A percentile compares a stretch with the other conserved stretches of the same genome.
Evolutionary conservation across 257 asterid genomes (phyloP).

Genomic region (Eustoma russellianum): DNA sequence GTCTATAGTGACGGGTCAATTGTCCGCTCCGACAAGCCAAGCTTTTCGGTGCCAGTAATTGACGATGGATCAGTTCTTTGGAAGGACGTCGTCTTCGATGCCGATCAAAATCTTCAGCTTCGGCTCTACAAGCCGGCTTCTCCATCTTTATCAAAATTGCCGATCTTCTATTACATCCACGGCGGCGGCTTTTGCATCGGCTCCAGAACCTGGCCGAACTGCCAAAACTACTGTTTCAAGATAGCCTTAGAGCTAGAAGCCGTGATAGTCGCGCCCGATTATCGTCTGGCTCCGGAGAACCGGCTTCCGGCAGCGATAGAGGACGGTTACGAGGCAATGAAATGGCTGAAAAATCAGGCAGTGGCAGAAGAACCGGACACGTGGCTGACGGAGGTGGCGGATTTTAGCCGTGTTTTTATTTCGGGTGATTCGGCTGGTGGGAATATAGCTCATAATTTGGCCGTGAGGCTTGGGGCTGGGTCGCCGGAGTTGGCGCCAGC

Average conservation of each 20-base stretch:
- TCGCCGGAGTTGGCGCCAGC: constrained; percentile 37
- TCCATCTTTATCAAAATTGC: constrained; percentile 33
- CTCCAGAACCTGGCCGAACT: constrained; percentile 64
- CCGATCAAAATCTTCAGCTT: constrained; percentile 40
- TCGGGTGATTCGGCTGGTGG: constrained; percentile 78
- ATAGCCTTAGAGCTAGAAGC: constrained; percentile 56
- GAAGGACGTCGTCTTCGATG: constrained; percentile 50
- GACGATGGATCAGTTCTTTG: constrained; percentile 62
- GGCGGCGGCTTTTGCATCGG: constrained; percentile 82
- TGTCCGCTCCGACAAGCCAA: constrained; percentile 44
- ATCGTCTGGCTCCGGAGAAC: constrained; percentile 59
- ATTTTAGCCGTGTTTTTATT: too few species aligned
- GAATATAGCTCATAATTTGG: constrained; percentile 55
- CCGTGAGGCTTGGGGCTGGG: constrained; percentile 36
- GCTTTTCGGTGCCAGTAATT: constrained; percentile 32
- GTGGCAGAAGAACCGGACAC: constrained; percentile 30
- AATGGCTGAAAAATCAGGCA: constrained; percentile 61
- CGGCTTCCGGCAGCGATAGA: constrained; percentile 74
- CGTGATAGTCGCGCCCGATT: constrained; percentile 58
- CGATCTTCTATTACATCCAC: constrained; percentile 59
- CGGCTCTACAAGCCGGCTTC: constrained; percentile 64
- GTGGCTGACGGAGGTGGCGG: constrained; percentile 51
- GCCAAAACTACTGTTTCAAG: constrained; percentile 69
- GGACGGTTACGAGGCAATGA: constrained; percentile 47
- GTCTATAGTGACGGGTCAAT: constrained; percentile 67